Conservation (phyloP, 495 filamentous ascomycete genomes). For the Staphylotrichum tortipilum region DNA sequence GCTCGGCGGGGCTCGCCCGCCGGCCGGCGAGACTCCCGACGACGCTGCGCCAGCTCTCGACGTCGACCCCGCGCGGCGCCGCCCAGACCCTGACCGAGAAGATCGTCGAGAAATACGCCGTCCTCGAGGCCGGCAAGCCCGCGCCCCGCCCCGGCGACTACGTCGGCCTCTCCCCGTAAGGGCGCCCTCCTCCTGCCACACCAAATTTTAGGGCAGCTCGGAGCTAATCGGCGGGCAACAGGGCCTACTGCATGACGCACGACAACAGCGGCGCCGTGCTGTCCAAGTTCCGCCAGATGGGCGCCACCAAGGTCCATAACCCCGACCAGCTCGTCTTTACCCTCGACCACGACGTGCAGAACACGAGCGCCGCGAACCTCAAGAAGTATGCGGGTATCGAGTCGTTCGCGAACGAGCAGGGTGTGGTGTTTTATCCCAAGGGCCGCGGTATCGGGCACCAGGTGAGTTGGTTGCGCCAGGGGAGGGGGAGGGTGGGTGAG, state of each 20-base stretch:
- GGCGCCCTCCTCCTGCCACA: neutral
- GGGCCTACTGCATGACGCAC: slow-evolving; percentile 80
- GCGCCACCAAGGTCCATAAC: slow-evolving; percentile 66
- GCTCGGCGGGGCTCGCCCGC: too few species aligned
- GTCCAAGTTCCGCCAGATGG: slow-evolving; percentile 79
- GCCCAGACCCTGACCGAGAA: slow-evolving; percentile 93
- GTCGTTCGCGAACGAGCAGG: slow-evolving; percentile 72
- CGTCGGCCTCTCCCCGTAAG: slow-evolving; percentile 33
- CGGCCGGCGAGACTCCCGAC: too few species aligned
- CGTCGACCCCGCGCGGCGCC: too few species aligned
- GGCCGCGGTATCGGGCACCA: slow-evolving; percentile 51
- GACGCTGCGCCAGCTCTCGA: too few species aligned
- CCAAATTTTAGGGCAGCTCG: too few species aligned
- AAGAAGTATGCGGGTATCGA: slow-evolving; percentile 83
- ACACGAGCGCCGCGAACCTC: slow-evolving; percentile 72
- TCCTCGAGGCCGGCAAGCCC: slow-evolving; percentile 64
- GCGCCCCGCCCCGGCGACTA: slow-evolving; percentile 70
- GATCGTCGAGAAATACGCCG: slow-evolving; percentile 72
- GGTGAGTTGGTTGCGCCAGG: too few species aligned
- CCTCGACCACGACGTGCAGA: slow-evolving; percentile 90
- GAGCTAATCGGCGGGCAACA: slow-evolving; percentile 55
- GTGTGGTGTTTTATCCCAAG: slow-evolving; percentile 76
- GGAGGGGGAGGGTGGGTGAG: too few species aligned
- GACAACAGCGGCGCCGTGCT: slow-evolving; percentile 89
- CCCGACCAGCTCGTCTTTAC: slow-evolving; percentile 77